Base-by-base conservation (phyloP, 2,329 filamentous ascomycete species). In the Rutstroemia sydowiana region DNA sequence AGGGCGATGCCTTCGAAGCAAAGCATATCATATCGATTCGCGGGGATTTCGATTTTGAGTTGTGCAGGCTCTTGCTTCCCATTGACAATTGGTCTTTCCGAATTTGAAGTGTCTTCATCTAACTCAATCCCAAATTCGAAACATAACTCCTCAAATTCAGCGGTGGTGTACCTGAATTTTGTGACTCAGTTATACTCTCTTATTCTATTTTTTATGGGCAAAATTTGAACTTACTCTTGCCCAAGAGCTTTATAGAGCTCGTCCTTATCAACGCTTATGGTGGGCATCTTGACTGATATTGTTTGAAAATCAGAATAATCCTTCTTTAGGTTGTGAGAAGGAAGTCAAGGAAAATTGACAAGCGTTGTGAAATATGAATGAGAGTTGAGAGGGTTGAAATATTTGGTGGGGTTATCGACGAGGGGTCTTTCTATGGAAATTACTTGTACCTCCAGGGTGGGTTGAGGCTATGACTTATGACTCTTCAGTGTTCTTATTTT, bases 101-200 rank as follows among this genome's bases (percentile, higher is more conserved):
- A 51, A 54, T 66, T 61, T 16, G 64, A 58, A 13, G 66, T 68
- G 51, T 98, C 93, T 74, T 97, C 92, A 73, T 98, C 93, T 62
- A 98, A 81, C 72, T 98, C 93, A 68, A 98, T 95, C 55, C 78
- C 78, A 68, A 95, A 98, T 66, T 98, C 92, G 78, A 98, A 98
- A 72, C 93, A 97, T 62, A 98, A 78, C 67, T 95, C 87, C 71
- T 98, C 93, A 67, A 98, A 98, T 66, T 95, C 88, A 64, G 95
- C 82, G 58, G 88, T 93, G 51, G 92, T 95, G 71, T 88, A 92
- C 61, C 87, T 91, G 5, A 65, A 61, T 60, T 48, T 13, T 20
- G 37, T 41, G n/a, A 20, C 37, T 41, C 37, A 41, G 37, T 57
- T 65, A 56, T 51, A 34, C 57, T 46, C 52, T 59, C 49, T 28